A percentile compares a stretch with the other conserved stretches of the same genome.
phyloP scores from a whole-genome alignment of 768 basidiomycete species.

The Suillus lakei region DNA sequence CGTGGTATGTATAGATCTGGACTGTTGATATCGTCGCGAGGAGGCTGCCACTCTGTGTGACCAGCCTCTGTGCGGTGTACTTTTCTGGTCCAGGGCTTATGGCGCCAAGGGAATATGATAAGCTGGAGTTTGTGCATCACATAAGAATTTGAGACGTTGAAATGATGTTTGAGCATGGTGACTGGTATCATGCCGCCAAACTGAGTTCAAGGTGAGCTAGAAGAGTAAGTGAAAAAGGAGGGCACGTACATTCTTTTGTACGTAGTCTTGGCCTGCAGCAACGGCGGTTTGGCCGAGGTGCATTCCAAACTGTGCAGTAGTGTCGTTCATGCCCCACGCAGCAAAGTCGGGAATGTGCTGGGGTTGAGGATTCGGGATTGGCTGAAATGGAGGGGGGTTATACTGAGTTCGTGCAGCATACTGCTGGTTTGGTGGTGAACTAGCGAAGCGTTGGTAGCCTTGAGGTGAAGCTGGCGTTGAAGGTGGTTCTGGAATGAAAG shows the following conservation, averaged over 20 bases:
- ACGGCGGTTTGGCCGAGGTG: slow-evolving; percentile 93
- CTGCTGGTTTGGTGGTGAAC: slow-evolving; percentile 49
- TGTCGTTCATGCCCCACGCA: slow-evolving; percentile 88
- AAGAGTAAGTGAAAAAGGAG: neutral
- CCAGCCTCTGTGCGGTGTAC: slow-evolving; percentile 66
- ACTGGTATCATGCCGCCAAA: slow-evolving; percentile 81
- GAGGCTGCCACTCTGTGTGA: slow-evolving; percentile 74
- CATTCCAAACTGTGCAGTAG: slow-evolving; percentile 95
- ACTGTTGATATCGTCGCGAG: slow-evolving; percentile 92
- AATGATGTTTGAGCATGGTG: slow-evolving; percentile 82
- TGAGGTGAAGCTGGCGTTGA: slow-evolving; percentile 73
- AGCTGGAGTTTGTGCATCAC: slow-evolving; percentile 88
- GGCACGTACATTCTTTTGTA: slow-evolving; percentile 85
- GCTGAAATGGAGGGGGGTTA: slow-evolving; percentile 52
- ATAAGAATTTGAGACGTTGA: slow-evolving; percentile 96
- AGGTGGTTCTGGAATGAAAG: slow-evolving; percentile 83
- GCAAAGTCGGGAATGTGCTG: slow-evolving; percentile 51
- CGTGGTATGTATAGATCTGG: slow-evolving; percentile 98
- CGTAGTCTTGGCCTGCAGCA: slow-evolving; percentile 92
- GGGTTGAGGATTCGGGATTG: slow-evolving; percentile 43
- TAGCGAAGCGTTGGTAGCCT: slow-evolving; percentile 75
- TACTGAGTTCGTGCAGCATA: slow-evolving; percentile 41
- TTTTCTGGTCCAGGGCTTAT: slow-evolving; percentile 84
- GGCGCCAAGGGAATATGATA: slow-evolving; percentile 94
- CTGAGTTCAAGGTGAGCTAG: slow-evolving; percentile 43